Evolutionary conservation across 805 yeast species (phyloP), one percentile per base, ranked within the genome.

Genomic region (Zygosaccharomyces pseudorouxii): DNA sequence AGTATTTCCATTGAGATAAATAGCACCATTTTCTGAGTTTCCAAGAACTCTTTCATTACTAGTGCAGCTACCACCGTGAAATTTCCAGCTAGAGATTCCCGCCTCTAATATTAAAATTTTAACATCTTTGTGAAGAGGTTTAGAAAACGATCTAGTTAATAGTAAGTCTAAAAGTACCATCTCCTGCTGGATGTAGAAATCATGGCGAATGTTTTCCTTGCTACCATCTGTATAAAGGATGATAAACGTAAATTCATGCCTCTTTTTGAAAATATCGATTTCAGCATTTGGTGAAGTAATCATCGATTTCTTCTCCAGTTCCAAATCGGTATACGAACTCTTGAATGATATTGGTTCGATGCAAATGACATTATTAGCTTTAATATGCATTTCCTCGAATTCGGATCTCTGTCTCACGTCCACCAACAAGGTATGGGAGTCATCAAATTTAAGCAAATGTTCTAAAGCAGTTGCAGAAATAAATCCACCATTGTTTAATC

Each of bases 281-380:
- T 88, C 93, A 3, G 63, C 62, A 11, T 72, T 72, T 2, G 89
- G 79, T 12, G 86, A 72, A 2, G 78, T 73, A 12, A 79, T 63
- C 49, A 81, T 68, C 9, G 92, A 75, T 41, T 78, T 68, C 38
- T 72, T 75, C 55, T 84, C 86, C n/a, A 90, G 67, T 47, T 84
- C 92, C n/a, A 63, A 67, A 56, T 86, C 87, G 0, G 78, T 71
- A 59, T 79, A 78, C 8, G 70, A 68, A 0, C 67, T 63, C 45
- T 80, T 67, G 16, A 82, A 69, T 0, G 80, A 73, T 16, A 76
- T 72, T 0, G 97, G 97, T 46, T 88, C 96, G 16, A 90, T 75
- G 60, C 90, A 86, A 9, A 87, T 74, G 7, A 85, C 64, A 46
- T 84, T 78, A 2, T 70, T 67, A 22, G 79, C 69, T 10, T 76